Base-by-base conservation (phyloP, 2,329 filamentous ascomycete genomes). In the Xylaria hypoxylon region DNA sequence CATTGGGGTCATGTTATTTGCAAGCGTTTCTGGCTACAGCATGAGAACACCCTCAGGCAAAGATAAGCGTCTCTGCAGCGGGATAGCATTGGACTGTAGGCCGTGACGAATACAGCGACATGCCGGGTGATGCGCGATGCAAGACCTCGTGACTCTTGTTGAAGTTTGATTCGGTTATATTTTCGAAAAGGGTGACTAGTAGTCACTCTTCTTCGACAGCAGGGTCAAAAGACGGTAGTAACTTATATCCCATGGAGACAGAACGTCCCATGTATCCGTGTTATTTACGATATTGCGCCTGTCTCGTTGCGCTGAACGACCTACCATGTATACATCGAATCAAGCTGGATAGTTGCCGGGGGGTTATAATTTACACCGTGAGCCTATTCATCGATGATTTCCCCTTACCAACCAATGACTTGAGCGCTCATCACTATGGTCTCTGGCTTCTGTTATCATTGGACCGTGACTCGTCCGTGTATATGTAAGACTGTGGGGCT, bases 1-100 rank as follows among this genome's bases (percentile, higher is more conserved):
- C 90, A 95, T 77, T 94, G 93, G 91, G 93, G 91, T 0, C 92
- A 94, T 79, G 83, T 87, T 68, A 87, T 88, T 22, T 98, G 95
- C 79, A 88, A 88, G 77, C 90, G 91, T 68, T 97, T 97, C 75
- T 98, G 95, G 95, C 81, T 90, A 65, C 84, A 90, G 72, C 90
- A 96, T 77, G 92, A 92, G 77, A 84, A 84, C 59, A 84, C 84
- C 64, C 81, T 97, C 70, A 87, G 88, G 69, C 90, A 92, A 73
- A 86, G 91, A 74, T 96, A 68, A 74, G 50, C 22, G n/a, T 44
- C 40, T 22, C 26, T 44, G 24, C 40, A 53, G 24, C 42, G 24
- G 47, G 38, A 50, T 35, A 53, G 50, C 22, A 45, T 65, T 19
- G 45, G 26, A 56, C 17, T 62, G 33, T 28, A 17, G 50, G 15